A percentile compares a stretch with the other conserved stretches of the same genome.
Evolutionary conservation across 768 basidiomycete species (phyloP).

Genomic region (Suillus sp.): DNA sequence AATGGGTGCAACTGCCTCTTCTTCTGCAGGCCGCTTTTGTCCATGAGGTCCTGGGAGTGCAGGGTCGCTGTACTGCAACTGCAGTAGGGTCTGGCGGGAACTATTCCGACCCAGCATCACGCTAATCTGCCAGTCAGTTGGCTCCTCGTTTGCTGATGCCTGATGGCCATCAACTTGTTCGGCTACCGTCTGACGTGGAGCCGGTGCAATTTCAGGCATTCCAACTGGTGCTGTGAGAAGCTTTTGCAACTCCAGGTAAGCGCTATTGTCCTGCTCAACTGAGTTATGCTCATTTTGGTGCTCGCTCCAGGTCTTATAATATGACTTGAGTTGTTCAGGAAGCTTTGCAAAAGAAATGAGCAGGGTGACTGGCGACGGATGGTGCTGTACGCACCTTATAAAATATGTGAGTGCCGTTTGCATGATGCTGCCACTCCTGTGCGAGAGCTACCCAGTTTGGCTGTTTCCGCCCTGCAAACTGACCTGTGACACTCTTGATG

Average conservation of each 20-base stretch:
- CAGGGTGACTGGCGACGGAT: too few species aligned
- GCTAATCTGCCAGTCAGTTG: background rate
- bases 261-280: background rate
- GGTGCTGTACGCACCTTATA: too few species aligned
- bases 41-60: background rate
- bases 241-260: background rate
- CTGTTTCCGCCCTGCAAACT: slow-evolving; percentile 1
- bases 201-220: background rate
- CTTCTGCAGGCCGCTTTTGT: background rate
- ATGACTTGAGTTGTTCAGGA: slow-evolving; percentile 16
- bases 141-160: background rate
- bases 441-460: slow-evolving; percentile 20
- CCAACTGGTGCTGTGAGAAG: background rate
- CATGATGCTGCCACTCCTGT: slow-evolving; percentile 13
- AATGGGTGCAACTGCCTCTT: background rate
- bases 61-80: background rate
- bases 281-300: slow-evolving; percentile 8
- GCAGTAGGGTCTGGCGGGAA: background rate
- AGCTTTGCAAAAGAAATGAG: too few species aligned
- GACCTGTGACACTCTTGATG: background rate
- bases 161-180: background rate
- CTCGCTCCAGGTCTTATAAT: slow-evolving; percentile 14
- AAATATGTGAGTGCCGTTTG: slow-evolving; percentile 19
- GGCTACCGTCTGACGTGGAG: background rate
- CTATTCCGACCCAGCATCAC: background rate